phyloP scores from a whole-genome alignment of 176 grass and related monocot genomes.

The Poa pratensis region DNA sequence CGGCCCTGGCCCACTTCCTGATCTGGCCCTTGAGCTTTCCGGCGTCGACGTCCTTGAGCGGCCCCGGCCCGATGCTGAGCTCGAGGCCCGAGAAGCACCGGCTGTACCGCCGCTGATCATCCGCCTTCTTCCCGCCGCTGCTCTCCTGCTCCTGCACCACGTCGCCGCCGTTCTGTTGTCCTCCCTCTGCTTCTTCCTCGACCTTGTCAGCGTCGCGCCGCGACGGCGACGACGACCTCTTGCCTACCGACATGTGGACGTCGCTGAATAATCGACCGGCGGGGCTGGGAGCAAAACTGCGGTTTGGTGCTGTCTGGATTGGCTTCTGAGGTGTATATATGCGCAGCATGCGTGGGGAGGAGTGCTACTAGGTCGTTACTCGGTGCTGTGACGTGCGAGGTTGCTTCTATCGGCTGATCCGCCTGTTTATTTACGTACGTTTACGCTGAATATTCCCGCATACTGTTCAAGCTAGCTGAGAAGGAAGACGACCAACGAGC shows the following conservation, averaged over 20 bases:
- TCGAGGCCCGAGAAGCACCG: constrained; percentile 70
- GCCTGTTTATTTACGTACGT: background rate
- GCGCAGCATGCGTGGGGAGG: background rate
- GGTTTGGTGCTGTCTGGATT: background rate
- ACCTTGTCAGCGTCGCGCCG: background rate
- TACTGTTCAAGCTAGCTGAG: background rate
- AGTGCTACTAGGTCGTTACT: background rate
- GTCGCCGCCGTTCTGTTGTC: background rate
- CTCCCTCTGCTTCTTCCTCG: background rate
- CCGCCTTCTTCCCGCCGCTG: background rate
- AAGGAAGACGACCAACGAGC: background rate
- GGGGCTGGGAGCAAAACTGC: background rate
- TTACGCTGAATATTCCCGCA: background rate
- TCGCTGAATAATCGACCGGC: background rate
- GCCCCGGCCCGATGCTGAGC: constrained; percentile 51
- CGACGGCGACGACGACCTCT: constrained; percentile 9
- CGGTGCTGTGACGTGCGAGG: constrained; percentile 10
- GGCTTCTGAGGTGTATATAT: background rate
- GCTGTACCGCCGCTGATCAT: constrained; percentile 18
- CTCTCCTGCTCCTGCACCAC: background rate
- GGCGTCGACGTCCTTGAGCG: constrained; percentile 64
- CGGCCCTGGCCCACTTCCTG: constrained; percentile 68
- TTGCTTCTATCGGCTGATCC: background rate
- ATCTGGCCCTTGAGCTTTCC: constrained; percentile 72
- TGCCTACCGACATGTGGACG: constrained; percentile 47